Evolutionary conservation across 225 moss, liverwort and hornwort genomes (phyloP).

Genomic region (Antitrichia curtipendula): DNA sequence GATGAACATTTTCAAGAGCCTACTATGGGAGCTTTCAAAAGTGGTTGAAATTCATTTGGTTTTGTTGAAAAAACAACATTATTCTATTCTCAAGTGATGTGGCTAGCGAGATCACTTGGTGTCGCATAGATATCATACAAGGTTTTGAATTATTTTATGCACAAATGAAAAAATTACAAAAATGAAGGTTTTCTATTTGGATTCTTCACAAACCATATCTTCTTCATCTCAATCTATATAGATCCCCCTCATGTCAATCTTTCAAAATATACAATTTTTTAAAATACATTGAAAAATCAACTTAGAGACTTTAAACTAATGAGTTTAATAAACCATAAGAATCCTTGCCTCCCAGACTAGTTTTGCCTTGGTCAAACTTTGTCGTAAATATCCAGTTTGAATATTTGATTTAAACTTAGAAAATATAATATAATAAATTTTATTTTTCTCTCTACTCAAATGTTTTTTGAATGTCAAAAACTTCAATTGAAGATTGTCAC

Average conservation of each 20-base stretch:
- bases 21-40: rapidly evolving
- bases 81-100: neutral
- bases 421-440: no score
- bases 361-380: neutral
- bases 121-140: neutral
- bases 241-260: rapidly evolving
- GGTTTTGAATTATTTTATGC: neutral
- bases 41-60: no score
- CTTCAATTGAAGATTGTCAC: no score
- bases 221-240: neutral
- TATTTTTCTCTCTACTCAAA: no score
- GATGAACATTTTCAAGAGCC: neutral
- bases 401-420: neutral
- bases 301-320: rapidly evolving
- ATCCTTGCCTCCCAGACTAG: neutral
- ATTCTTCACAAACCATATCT: neutral
- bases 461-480: no score
- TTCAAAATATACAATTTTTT: neutral
- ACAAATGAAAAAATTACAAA: neutral
- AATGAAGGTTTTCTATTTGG: neutral
- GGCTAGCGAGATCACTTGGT: rapidly evolving
- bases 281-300: neutral
- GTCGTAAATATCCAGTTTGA: neutral
- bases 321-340: rapidly evolving
- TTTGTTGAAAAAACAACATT: neutral